A percentile compares a stretch with the other conserved stretches of the same genome.
Conservation (phyloP, 371 early-diverging fungal genomes). For the Syncephalastrum monosporum region DNA sequence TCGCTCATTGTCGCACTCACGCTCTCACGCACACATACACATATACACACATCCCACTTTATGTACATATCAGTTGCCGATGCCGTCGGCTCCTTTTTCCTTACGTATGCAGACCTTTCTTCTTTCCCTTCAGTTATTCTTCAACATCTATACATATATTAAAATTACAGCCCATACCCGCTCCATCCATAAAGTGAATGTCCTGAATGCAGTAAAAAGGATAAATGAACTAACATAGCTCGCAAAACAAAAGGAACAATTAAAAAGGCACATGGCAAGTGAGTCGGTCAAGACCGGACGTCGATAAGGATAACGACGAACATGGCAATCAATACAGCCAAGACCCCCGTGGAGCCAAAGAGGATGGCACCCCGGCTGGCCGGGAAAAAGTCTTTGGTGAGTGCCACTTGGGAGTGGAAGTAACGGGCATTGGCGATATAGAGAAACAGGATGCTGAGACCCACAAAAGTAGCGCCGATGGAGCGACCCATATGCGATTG, state of each 20-base stretch:
- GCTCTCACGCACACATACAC: background rate
- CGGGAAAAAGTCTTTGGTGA: conserved; percentile 71
- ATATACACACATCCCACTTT: background rate
- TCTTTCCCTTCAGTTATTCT: conserved; percentile 1
- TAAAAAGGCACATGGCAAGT: background rate
- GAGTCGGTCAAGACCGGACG: background rate
- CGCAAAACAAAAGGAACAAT: background rate
- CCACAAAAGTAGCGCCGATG: conserved; percentile 61
- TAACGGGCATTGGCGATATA: conserved; percentile 70
- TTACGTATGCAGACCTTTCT: background rate
- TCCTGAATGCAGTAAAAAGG: too few relatives aligned
- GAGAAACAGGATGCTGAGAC: conserved; percentile 65
- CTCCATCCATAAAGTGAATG: background rate
- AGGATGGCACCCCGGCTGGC: conserved; percentile 69
- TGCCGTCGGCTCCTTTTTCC: too few relatives aligned
- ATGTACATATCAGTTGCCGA: background rate
- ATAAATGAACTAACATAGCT: too few relatives aligned
- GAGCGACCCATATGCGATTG: conserved; percentile 36
- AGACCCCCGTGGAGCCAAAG: conserved; percentile 44
- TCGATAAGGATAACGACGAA: conserved; percentile 28
- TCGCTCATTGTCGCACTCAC: background rate
- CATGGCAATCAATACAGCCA: conserved; percentile 50
- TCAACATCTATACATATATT: background rate
- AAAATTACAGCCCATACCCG: background rate
- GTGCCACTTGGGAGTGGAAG: conserved; percentile 66